phyloP scores from a whole-genome alignment of 768 basidiomycete genomes.

The Trametes sanguinea region DNA sequence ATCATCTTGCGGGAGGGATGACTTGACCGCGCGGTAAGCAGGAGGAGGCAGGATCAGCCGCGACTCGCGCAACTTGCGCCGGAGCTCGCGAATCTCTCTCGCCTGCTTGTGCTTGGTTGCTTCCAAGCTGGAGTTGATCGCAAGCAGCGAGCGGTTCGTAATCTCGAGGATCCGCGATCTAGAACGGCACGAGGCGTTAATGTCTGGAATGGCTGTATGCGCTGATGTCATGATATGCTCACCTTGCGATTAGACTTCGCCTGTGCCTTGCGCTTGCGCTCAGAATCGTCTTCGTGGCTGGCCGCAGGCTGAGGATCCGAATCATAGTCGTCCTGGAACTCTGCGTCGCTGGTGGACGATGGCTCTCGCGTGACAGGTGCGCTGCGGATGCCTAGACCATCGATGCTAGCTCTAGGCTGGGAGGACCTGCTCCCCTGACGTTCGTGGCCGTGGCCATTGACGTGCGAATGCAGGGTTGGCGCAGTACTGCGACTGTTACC shows the following conservation, averaged over 20 bases:
- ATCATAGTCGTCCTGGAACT: slow-evolving; percentile 18
- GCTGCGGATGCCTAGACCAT: slow-evolving; percentile 21
- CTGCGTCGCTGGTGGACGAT: slow-evolving; percentile 17
- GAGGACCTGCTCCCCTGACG: slow-evolving; percentile 34
- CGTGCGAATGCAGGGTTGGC: slow-evolving; percentile 46
- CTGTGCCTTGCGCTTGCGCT: slow-evolving; percentile 62
- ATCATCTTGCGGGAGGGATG: slow-evolving; percentile 48
- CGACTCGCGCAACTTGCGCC: slow-evolving; percentile 80
- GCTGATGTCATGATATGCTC: slow-evolving; percentile 13
- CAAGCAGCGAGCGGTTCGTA: slow-evolving; percentile 81
- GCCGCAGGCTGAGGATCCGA: slow-evolving; percentile 7
- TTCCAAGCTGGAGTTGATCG: slow-evolving; percentile 84
- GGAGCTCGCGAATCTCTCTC: slow-evolving; percentile 82
- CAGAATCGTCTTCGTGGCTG: slow-evolving; percentile 33
- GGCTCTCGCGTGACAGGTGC: slow-evolving; percentile 10
- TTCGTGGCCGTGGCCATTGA: slow-evolving; percentile 30
- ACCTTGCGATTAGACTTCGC: slow-evolving; percentile 92
- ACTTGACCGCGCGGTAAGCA: slow-evolving; percentile 56
- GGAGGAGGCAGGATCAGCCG: slow-evolving; percentile 75
- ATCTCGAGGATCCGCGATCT: slow-evolving; percentile 95
- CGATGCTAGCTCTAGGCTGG: slow-evolving; percentile 25
- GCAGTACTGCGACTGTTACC: slow-evolving; percentile 39
- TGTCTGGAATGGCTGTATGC: not conserved
- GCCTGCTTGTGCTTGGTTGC: slow-evolving; percentile 77
- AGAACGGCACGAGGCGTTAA: not conserved